A percentile compares a stretch with the other conserved stretches of the same genome.
Evolutionary conservation across 1,284 basidiomycete genomes (phyloP).

Genomic region (Rhodotorula sp.): DNA sequence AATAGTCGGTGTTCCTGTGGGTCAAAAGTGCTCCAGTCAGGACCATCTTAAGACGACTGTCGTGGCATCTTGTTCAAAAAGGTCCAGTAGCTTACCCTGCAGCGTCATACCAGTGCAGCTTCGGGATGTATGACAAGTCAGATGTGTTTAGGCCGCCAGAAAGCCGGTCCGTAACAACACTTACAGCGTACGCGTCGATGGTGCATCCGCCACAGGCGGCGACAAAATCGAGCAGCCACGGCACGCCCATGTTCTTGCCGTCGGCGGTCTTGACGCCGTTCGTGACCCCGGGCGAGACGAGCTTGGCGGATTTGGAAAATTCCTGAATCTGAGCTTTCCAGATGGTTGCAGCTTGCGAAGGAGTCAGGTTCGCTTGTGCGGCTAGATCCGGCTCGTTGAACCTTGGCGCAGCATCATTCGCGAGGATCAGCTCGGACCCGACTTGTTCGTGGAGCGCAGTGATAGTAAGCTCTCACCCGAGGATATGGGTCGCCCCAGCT

Average conservation of each 20-base stretch:
- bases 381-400: slow-evolving; percentile 38
- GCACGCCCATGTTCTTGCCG: slow-evolving; percentile 24
- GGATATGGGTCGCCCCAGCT: slow-evolving; percentile 22
- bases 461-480: slow-evolving; percentile 12
- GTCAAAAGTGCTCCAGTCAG: background rate
- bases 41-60: too few relatives aligned
- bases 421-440: too few relatives aligned
- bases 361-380: slow-evolving; percentile 35
- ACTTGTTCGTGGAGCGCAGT: background rate
- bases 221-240: slow-evolving; percentile 26
- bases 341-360: slow-evolving; percentile 5
- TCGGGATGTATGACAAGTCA: background rate
- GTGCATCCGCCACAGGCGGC: slow-evolving; percentile 10
- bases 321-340: slow-evolving; percentile 33
- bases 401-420: background rate
- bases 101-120: slow-evolving; percentile 35
- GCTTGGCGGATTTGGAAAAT: slow-evolving; percentile 28
- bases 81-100: too few relatives aligned
- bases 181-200: slow-evolving; percentile 25
- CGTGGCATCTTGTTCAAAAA: too few relatives aligned
- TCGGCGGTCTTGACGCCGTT: slow-evolving; percentile 22
- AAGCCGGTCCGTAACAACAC: too few relatives aligned
- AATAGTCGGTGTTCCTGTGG: slow-evolving; percentile 25
- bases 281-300: slow-evolving; percentile 39
- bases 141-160: too few relatives aligned